A percentile compares a stretch with the other conserved stretches of the same genome.
phyloP scores from a whole-genome alignment of 768 basidiomycete genomes.

The Gloeopeniophorella convolvens region DNA sequence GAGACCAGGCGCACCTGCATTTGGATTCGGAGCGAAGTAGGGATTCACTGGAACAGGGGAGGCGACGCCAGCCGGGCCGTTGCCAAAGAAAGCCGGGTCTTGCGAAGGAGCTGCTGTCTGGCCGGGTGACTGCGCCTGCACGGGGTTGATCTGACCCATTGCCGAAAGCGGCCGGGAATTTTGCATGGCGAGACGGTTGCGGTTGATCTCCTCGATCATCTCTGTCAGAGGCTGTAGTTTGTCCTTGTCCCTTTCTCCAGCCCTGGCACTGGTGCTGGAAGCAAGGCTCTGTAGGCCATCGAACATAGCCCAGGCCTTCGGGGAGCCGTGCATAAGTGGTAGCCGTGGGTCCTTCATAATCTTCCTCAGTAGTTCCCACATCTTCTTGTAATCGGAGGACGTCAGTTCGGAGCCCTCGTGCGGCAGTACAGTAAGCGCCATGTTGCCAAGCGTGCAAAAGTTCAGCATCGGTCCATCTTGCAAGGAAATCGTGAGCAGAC shows the following conservation, averaged over 20 bases:
- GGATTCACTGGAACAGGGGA: too few relatives aligned
- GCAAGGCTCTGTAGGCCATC: not conserved
- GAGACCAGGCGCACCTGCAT: too few relatives aligned
- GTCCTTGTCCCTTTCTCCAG: not conserved
- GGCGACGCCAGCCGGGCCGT: too few relatives aligned
- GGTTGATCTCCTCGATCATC: not conserved
- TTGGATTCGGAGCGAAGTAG: too few relatives aligned
- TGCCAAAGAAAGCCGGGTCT: too few relatives aligned
- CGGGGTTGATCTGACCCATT: too few relatives aligned
- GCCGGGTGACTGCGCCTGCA: too few relatives aligned
- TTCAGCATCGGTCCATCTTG: slow-evolving; percentile 9
- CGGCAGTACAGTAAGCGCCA: not conserved
- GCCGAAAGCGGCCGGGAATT: too few relatives aligned
- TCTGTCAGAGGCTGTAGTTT: not conserved
- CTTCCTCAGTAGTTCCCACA: not conserved
- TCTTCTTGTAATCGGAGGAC: not conserved
- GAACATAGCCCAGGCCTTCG: not conserved
- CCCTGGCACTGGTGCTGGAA: not conserved
- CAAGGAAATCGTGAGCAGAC: not conserved
- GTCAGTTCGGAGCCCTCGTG: not conserved
- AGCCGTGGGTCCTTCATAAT: not conserved
- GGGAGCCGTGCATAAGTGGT: not conserved
- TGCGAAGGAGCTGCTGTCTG: too few relatives aligned
- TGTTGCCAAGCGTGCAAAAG: slow-evolving; percentile 1
- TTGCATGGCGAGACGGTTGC: not conserved